A percentile compares a stretch with the other conserved stretches of the same genome.
Conservation (phyloP, 345 rosid species). For the Diplotaxis tenuifolia region DNA sequence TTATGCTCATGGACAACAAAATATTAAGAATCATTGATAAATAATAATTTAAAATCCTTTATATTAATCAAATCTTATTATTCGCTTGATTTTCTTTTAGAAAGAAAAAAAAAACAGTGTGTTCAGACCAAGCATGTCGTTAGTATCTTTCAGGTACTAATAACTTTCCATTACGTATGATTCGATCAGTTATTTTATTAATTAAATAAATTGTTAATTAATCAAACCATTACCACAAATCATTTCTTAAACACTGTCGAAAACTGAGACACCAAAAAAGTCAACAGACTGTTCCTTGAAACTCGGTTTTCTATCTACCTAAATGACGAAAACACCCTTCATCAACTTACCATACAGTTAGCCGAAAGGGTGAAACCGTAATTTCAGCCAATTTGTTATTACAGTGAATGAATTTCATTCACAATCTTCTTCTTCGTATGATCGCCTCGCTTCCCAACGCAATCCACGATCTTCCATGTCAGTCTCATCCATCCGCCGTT, state of each 20-base stretch:
- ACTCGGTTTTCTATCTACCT: neutral
- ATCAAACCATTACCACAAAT: neutral
- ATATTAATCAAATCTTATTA: no score
- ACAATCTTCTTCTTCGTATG: slow-evolving; percentile 23
- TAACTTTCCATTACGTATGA: neutral
- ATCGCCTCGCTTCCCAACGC: slow-evolving; percentile 36
- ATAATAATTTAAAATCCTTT: no score
- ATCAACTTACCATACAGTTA: neutral
- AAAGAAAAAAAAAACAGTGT: neutral
- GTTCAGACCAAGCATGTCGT: neutral
- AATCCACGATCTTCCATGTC: slow-evolving; percentile 46
- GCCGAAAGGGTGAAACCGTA: neutral
- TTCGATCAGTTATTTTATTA: neutral
- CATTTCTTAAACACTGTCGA: neutral
- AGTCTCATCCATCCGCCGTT: slow-evolving; percentile 57
- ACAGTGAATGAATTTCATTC: neutral
- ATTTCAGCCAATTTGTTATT: neutral
- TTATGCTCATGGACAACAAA: no score
- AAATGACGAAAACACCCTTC: slow-evolving; percentile 2
- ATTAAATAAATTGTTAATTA: no score
- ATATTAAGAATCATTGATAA: no score
- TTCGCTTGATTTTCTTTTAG: no score
- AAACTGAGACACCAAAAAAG: neutral
- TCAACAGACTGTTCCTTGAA: slow-evolving; percentile 6
- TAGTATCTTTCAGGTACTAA: neutral